Evolutionary conservation across 2,329 filamentous ascomycete species (phyloP), one percentile per base, ranked within the genome.

Genomic region (Colletotrichum sp.): DNA sequence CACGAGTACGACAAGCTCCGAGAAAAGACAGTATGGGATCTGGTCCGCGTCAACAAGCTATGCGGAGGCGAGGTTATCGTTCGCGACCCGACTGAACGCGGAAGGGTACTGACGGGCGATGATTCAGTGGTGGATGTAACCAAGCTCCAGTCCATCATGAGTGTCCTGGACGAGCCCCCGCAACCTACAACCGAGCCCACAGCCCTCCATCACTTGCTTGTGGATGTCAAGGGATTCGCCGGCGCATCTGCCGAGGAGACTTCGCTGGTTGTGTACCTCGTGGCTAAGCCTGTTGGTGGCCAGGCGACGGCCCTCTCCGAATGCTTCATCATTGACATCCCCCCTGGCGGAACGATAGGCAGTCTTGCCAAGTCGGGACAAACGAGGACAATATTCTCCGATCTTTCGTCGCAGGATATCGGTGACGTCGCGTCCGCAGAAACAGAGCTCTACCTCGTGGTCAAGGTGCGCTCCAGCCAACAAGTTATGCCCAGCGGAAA

Each of bases 41-140:
- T 99, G 66, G 96, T 99, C 4, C 92, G 91, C 59, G 96, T 96
- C 60, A 99, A 99, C 86, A 99, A 98, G 86, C 91, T 99, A 81
- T 94, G 98, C 71, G 95, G 93, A 77, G 95, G 95, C 67, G 96
- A 99, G 82, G 94, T 99, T 64, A 98, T 99, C 83, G 97, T 99
- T 75, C 93, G 97, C 34, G 97, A 98, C 84, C 95, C 97, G 3
- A 90, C 90, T 24, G 93, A 96, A 82, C 91, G 94, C 34, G 97
- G 97, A 10, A 92, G 96, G 62, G 93, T 99, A 32, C 86, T 99
- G 80, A 98, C 96, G 0, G 95, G 95, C 15, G 94, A 98, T 69
- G 97, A 99, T 84, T 98, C 96, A 1, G 95, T 97, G 6, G 94
- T 99, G 32, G 95, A 98, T 75, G 92, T 98, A 79, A 96, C 96